Conservation (phyloP, 495 filamentous ascomycete species). For the Daldinia concentrica region DNA sequence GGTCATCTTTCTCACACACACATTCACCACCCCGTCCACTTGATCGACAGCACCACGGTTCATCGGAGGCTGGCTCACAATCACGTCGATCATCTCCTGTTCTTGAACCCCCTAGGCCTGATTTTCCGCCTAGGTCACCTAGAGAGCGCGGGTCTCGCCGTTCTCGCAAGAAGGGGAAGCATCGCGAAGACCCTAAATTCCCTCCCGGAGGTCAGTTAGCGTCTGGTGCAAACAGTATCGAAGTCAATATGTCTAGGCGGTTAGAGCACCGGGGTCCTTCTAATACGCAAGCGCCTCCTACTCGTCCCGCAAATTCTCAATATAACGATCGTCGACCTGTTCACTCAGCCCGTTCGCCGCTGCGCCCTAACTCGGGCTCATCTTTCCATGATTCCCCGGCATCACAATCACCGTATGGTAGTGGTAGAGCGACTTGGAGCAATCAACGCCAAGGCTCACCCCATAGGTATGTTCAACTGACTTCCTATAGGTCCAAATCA, state of each 20-base stretch:
- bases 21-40: slow-evolving; percentile 48
- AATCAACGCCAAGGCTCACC: slow-evolving; percentile 65
- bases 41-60: slow-evolving; percentile 47
- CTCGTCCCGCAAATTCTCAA: slow-evolving; percentile 45
- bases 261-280: slow-evolving; percentile 54
- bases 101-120: slow-evolving; percentile 44
- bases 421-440: slow-evolving; percentile 67
- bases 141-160: slow-evolving; percentile 44
- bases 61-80: slow-evolving; percentile 49
- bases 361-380: slow-evolving; percentile 65
- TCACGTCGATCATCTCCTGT: slow-evolving; percentile 49
- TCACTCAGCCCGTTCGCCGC: slow-evolving; percentile 57
- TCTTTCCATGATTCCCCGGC: slow-evolving; percentile 75
- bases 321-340: slow-evolving; percentile 59
- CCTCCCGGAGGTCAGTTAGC: slow-evolving; percentile 47
- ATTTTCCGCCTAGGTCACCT: slow-evolving; percentile 43
- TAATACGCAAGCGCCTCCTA: slow-evolving; percentile 45
- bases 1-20: slow-evolving; percentile 51
- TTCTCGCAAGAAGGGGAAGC: slow-evolving; percentile 47
- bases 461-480: slow-evolving; percentile 62
- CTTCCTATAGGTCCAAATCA: slow-evolving; percentile 27
- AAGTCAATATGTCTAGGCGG: slow-evolving; percentile 56
- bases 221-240: slow-evolving; percentile 59
- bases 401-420: slow-evolving; percentile 70
- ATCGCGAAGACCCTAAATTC: slow-evolving; percentile 47